phyloP scores from a whole-genome alignment of 495 filamentous ascomycete species.

The Clohesyomyces aquaticus region DNA sequence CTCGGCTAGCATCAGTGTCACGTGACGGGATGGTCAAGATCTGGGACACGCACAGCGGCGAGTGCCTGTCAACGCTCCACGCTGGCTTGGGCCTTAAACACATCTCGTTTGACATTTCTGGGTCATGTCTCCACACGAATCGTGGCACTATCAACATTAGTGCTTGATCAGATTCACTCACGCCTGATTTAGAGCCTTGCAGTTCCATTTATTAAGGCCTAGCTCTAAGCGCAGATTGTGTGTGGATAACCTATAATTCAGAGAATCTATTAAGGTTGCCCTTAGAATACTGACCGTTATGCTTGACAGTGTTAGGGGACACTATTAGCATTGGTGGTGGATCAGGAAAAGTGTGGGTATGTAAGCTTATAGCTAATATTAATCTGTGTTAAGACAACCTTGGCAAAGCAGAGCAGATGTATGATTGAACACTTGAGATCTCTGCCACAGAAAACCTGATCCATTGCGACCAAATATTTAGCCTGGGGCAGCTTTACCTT shows the following conservation, averaged over 20 bases:
- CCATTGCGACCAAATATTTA: neutral
- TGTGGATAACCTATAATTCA: conserved; percentile 13
- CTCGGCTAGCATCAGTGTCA: conserved; percentile 29
- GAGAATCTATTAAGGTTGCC: conserved; percentile 3
- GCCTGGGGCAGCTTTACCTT: neutral
- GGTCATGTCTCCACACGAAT: neutral
- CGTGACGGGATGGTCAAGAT: conserved; percentile 30
- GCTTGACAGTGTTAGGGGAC: conserved; percentile 7
- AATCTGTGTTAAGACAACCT: neutral
- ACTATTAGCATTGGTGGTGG: neutral
- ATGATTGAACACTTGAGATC: neutral
- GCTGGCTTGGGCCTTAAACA: too few relatives aligned
- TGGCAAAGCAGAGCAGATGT: neutral
- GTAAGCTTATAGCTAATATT: neutral
- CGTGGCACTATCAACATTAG: too few relatives aligned
- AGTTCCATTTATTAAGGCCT: conserved; percentile 12
- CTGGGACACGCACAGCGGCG: conserved; percentile 21
- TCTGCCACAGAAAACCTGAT: neutral
- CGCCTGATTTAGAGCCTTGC: too few relatives aligned
- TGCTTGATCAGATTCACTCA: too few relatives aligned
- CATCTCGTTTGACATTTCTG: neutral
- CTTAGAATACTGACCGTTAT: conserved; percentile 4
- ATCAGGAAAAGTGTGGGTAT: neutral
- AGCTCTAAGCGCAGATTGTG: conserved; percentile 8
- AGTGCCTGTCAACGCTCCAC: neutral